Evolutionary conservation across 495 filamentous ascomycete genomes (phyloP), one percentile per base, ranked within the genome.

Genomic region (Lichina pygmaea): DNA sequence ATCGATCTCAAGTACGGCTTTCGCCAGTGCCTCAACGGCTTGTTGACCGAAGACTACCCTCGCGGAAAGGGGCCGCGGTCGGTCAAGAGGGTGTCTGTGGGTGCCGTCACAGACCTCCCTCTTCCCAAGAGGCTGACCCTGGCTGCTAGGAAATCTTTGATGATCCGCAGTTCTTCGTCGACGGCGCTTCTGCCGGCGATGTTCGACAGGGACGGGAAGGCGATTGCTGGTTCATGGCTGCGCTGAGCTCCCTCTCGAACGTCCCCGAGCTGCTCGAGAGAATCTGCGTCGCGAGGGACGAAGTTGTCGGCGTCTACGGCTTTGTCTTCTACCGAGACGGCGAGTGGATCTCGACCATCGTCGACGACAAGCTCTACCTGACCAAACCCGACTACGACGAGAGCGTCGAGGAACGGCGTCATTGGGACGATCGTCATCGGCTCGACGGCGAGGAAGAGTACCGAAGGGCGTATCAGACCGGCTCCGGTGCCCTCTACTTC

Each of bases 291-390:
- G 75, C 71, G 15, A 64, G 70, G 12, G 71, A 93, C 54, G 75
- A 86, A 54, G 46, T 41, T 41, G 73, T 92, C 31, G 86, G 86
- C 6, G 84, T 93, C 13, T 93, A 95, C 53, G 86, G 86, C 0
- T 93, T 93, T 55, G 85, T 93, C 8, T 93, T 95, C 57, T 71
- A 83, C 60, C 72, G 86, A 53, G 86, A 94, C 53, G 84, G 84
- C 33, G 84, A 89, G 55, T 95, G 86, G 86, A 74, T 80, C 46
- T 82, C 80, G 36, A 81, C 77, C 47, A 81, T 94, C 45, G 78
- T 94, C 33, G 86, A 95, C 54, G 77, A 81, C 52, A 77, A 81
- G 58, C 63, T 93, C 8, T 92, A 84, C 55, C 66, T 93, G 6
- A 77, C 72, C 40, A 80, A 80, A 42, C 72, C 78, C 10, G 81